Evolutionary conservation across 768 basidiomycete genomes (phyloP).

Genomic region (Russula abietina): DNA sequence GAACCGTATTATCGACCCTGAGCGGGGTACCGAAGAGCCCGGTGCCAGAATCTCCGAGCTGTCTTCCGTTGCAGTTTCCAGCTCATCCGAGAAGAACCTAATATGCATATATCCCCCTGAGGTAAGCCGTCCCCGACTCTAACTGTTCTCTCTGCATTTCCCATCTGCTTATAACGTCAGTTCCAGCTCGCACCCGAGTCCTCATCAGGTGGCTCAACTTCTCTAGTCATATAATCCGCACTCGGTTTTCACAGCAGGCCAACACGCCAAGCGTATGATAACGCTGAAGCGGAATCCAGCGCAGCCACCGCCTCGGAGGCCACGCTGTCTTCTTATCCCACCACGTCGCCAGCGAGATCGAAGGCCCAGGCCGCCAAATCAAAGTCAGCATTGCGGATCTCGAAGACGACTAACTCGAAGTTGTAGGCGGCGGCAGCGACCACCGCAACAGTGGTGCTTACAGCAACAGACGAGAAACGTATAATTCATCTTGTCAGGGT

Average conservation of each 20-base stretch:
- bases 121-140: background rate
- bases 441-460: too few relatives aligned
- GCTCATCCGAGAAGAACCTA: conserved; percentile 17
- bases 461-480: too few relatives aligned
- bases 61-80: background rate
- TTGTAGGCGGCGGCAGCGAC: too few relatives aligned
- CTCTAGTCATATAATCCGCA: conserved; percentile 17
- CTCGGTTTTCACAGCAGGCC: conserved; percentile 21
- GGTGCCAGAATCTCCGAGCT: background rate
- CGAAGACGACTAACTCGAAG: conserved; percentile 1
- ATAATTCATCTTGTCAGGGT: too few relatives aligned
- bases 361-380: background rate
- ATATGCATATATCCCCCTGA: conserved; percentile 22
- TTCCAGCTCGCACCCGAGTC: conserved; percentile 22
- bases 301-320: background rate
- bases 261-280: conserved; percentile 5
- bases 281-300: background rate
- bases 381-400: conserved; percentile 11
- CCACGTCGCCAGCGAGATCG: background rate
- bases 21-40: background rate
- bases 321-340: background rate
- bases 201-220: conserved; percentile 22
- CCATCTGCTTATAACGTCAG: background rate
- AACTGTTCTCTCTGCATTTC: background rate
- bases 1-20: background rate